phyloP scores from a whole-genome alignment of 768 basidiomycete species.

The Butyriboletus loyo region DNA sequence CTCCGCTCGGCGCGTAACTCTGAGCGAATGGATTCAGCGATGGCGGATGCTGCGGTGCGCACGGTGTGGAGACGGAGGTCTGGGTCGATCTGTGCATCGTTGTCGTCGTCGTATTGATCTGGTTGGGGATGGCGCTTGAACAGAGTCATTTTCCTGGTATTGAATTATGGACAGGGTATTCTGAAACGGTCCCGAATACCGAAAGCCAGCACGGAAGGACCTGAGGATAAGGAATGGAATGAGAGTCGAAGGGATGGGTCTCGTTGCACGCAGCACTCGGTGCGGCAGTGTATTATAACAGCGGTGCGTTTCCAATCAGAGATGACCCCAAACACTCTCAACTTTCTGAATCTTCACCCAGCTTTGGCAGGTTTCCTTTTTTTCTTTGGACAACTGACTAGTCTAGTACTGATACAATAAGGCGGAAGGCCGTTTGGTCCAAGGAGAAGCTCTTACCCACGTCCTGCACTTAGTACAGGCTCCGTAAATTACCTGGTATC shows the following conservation, averaged over 20 bases:
- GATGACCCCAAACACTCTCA: background rate
- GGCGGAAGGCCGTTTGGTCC: no score
- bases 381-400: no score
- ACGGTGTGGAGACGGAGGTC: conserved; percentile 86
- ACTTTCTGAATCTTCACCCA: background rate
- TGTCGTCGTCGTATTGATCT: conserved; percentile 50
- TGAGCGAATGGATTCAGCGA: conserved; percentile 80
- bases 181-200: background rate
- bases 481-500: no score
- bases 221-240: background rate
- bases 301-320: background rate
- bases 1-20: conserved; percentile 68
- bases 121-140: conserved; percentile 37
- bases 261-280: background rate
- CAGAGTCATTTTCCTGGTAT: conserved; percentile 32
- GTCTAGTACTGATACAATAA: no score
- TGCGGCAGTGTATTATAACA: background rate
- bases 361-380: no score
- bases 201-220: conserved; percentile 32
- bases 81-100: conserved; percentile 73
- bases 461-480: no score
- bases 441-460: no score
- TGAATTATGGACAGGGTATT: conserved; percentile 16
- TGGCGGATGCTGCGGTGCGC: conserved; percentile 88
- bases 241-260: no score